Conservation (phyloP, 2,329 filamentous ascomycete genomes). For the Pyrenophora seminiperda region DNA sequence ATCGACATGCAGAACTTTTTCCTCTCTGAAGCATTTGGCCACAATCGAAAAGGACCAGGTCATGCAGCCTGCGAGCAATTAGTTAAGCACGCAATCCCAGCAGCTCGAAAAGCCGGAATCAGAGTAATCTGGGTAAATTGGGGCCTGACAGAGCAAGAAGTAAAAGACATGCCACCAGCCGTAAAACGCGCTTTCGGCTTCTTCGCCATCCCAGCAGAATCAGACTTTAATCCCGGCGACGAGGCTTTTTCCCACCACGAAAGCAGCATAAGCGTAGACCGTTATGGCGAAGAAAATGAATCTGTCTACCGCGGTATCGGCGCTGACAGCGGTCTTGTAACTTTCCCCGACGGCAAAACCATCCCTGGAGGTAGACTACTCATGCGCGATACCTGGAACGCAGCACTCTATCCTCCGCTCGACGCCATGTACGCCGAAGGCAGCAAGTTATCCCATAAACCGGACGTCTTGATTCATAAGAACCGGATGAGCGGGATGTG, state of each 20-base stretch:
- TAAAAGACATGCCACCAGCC: constrained; percentile 45
- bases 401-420: constrained; percentile 48
- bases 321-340: constrained; percentile 27
- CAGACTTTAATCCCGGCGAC: constrained; percentile 2
- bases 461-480: constrained; percentile 47
- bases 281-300: constrained; percentile 30
- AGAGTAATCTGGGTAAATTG: constrained; percentile 51
- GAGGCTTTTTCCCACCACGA: constrained; percentile 14
- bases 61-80: constrained; percentile 40
- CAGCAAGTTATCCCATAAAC: constrained; percentile 9
- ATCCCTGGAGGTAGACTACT: constrained; percentile 45
- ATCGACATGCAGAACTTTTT: constrained; percentile 56
- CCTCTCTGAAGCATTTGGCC: constrained; percentile 38
- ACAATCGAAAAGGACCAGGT: constrained; percentile 19
- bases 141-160: constrained; percentile 48
- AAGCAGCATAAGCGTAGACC: constrained; percentile 37
- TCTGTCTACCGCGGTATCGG: constrained; percentile 43
- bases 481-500: constrained; percentile 51
- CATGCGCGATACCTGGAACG: constrained; percentile 51
- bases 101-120: constrained; percentile 48
- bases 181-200: constrained; percentile 49
- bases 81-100: constrained; percentile 45
- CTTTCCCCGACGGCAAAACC: constrained; percentile 26
- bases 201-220: constrained; percentile 26
- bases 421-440: constrained; percentile 39